Base-by-base conservation (phyloP, 108 stramenopile species). In the Pseudonitzschia multiseries region DNA sequence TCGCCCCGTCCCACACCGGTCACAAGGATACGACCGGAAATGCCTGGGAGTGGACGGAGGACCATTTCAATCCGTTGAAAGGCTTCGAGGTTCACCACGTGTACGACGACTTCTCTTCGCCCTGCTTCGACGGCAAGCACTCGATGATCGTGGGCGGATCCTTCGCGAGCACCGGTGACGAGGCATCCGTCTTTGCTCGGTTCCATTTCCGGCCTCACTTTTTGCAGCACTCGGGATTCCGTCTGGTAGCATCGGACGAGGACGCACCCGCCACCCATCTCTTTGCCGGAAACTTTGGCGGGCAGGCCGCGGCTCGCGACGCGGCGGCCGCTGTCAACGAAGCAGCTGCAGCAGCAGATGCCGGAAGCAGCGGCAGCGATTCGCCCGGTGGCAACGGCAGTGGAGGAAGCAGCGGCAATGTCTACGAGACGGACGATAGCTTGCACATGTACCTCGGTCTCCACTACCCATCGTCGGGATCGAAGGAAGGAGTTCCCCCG, bases 151-250 rank as follows among this genome's bases (percentile, higher is more conserved):
- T 95, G 29, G 97, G 97, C 13, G 97, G 97, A 41, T 92, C 90
- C 22, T 98, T 96, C 71, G 88, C 87, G 50, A 87, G 87, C 65
- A 96, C 94, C n/a, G 97, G 97, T 44, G 93, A 97, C 63, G 95
- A 95, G 77, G 94, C 95, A 21, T 93, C 93, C 29, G 86, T 93
- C 14, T 96, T 94, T 77, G 89, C 92, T 21, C 93, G 97, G 22
- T 98, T 92, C 76, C 96, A 97, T 67, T 98, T 98, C 72, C 90
- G 97, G 24, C 95, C 96, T 0, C 97, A 98, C 74, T 98, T 98
- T 68, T 78, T 94, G 68, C 96, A 98, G 75, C 95, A 96, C 73
- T 92, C 94, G 17, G 95, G 95, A 14, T 98, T 98, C 77, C 87
- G 97, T 42, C 71, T 96, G 48, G 96, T 98, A 21, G 79, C 87